These are phyloP conservation scores for Botrytis porri DNA, from an alignment of 2,329 filamentous ascomycete species.

Conservation along the genomic window DNA sequence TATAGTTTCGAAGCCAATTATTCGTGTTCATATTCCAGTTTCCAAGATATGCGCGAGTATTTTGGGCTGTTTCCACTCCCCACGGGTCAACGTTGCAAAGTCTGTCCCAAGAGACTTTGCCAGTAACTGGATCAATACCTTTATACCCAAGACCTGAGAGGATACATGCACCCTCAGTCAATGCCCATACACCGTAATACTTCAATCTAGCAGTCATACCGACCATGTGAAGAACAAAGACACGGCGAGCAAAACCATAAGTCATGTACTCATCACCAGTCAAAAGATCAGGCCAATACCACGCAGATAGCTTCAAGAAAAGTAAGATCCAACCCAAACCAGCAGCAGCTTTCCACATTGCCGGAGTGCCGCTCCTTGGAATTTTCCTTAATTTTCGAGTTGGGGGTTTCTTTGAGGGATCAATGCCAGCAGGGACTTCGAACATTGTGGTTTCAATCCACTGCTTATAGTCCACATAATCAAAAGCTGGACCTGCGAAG, in stretches of 20 bases:
- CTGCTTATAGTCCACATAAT: conserved; percentile 85
- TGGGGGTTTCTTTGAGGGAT: conserved; percentile 78
- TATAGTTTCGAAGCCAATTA: conserved; percentile 91
- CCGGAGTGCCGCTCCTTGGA: conserved; percentile 83
- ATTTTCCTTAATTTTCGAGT: conserved; percentile 90
- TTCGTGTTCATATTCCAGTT: conserved; percentile 99
- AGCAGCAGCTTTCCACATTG: conserved; percentile 67
- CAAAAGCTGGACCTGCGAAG: conserved; percentile 87
- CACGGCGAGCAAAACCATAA: conserved; percentile 66
- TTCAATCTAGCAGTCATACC: conserved; percentile 80
- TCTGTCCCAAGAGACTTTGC: conserved; percentile 84
- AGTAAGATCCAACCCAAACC: conserved; percentile 77
- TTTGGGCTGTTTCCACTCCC: conserved; percentile 86
- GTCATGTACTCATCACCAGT: conserved; percentile 64
- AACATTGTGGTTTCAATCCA: conserved; percentile 98
- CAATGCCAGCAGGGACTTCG: conserved; percentile 74
- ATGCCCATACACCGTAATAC: conserved; percentile 93
- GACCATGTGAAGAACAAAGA: conserved; percentile 81
- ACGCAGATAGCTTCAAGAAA: conserved; percentile 69
- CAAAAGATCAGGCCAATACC: conserved; percentile 63
- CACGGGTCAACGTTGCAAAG: conserved; percentile 85
- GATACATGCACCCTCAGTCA: conserved; percentile 93
- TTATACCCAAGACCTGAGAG: conserved; percentile 92
- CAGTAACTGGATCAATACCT: conserved; percentile 79
- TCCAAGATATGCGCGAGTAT: conserved; percentile 85